phyloP scores from a whole-genome alignment of 164 flowering plant genomes.

The Pachysandra terminalis region DNA sequence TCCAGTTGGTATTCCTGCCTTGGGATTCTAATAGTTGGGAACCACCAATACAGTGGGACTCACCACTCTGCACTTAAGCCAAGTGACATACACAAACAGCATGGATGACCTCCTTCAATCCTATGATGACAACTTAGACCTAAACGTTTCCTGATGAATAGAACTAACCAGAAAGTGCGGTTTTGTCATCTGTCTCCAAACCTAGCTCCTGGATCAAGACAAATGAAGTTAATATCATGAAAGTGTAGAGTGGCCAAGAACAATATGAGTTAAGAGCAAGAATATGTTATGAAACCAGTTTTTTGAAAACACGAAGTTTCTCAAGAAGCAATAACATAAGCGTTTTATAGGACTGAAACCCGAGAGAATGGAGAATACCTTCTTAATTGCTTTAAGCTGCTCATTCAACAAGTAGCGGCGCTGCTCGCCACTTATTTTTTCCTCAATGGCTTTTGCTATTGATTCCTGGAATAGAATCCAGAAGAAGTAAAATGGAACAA shows the following conservation, averaged over 20 bases:
- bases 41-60: neutral
- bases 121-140: neutral
- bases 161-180: conserved; percentile 89
- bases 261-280: neutral
- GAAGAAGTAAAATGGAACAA: neutral
- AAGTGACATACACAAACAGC: neutral
- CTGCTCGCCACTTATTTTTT: conserved; percentile 96
- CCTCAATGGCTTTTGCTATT: conserved; percentile 97
- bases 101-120: neutral
- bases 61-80: neutral
- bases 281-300: neutral
- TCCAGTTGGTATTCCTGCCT: neutral
- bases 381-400: conserved; percentile 98
- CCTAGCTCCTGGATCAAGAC: conserved; percentile 79
- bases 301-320: neutral
- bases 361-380: conserved; percentile 37
- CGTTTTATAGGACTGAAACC: neutral
- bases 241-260: conserved; percentile 6
- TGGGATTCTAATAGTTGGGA: too few species aligned
- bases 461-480: conserved; percentile 55
- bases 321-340: neutral
- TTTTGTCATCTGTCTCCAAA: conserved; percentile 96
- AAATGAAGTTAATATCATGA: conserved; percentile 17
- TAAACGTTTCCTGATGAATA: conserved; percentile 2
- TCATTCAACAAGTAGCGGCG: conserved; percentile 91